Evolutionary conservation across 768 basidiomycete species (phyloP), one percentile per base, ranked within the genome.

Genomic region (Naganishia kalamii): DNA sequence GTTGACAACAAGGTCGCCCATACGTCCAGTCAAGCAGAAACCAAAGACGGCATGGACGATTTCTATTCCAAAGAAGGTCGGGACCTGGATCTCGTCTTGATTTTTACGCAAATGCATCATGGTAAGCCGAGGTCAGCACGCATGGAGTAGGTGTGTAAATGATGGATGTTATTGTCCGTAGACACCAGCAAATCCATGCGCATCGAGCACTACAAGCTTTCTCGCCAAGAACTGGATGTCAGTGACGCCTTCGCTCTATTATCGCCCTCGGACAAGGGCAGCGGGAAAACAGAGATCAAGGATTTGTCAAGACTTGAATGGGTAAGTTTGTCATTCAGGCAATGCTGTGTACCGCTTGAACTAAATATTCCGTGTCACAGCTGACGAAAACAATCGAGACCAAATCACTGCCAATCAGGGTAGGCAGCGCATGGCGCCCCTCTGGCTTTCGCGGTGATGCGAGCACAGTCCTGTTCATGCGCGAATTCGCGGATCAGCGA

Each of bases 171-270:
- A 33, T 21, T 35, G 30, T 15, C 10, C 30, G 1, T 33, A 23
- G 33, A 25, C 37, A 13, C 13, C 5, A 37, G 54, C 4, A 13
- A 40, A 23, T 15, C 21, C 23, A 37, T 35, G n/a, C 54, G 37
- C 1, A 57, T 57, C 15, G 37, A 17, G 15, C 54, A 57, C 21
- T 63, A 51, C 48, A 40, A 35, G 30, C 30, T 63, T 30, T 41
- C 37, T 19, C 47, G 47, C 23, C 15, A 50, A 25, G 49, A 63
- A 3, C 21, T 63, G 23, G 49, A 49, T 35, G 37, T 63, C 8
- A 63, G 62, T 37, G 62, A 63, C 25, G 62, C 62, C 19, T 63
- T 63, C 21, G 48, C 12, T n/a, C 23, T 40, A n/a, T 37, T 63
- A 17, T 33, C 47, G 35, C 37, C 62, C 7, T 21, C 48, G 2